Evolutionary conservation across 306 rosid species (phyloP), one percentile per base, ranked within the genome.

Genomic region (Glycyrrhiza uralensis): DNA sequence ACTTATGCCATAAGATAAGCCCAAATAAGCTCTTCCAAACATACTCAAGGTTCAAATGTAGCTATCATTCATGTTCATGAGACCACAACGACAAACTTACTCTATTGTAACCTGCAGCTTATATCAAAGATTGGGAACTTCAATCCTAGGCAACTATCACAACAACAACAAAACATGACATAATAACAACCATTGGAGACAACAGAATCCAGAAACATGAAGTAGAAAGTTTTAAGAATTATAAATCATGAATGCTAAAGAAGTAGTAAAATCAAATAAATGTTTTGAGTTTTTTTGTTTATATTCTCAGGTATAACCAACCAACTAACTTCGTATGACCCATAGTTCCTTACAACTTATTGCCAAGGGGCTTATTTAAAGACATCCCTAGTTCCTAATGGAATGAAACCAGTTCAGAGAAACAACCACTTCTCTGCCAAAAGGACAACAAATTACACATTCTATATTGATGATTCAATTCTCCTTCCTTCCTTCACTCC

Each of bases 351-450:
- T 84, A 76, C 84, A 86, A 82, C 67, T 82, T 84, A 84, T 84
- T 84, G 64, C 87, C 88, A 84, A 76, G 75, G 66, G 87, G 85
- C 85, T 87, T 93, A 88, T 87, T 90, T 83, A 84, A 85, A 84
- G 77, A 89, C 89, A 84, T 56, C 12, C 12, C 76, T 51, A 85
- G 70, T 72, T 83, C 78, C 72, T 69, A 84, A 50, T 19, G 54
- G 83, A 78, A 65, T 64, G 58, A 64, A 66, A 81, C 57, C 29
- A 68, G 10, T 44, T 46, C 36, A 71, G 56, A 69, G 70, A 52
- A 35, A 35, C 8, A 78, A 80, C 35, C 45, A 77, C 71, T 60
- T 63, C 71, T 74, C 79, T 67, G 7, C 76, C 85, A 82, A 63
- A 70, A 78, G 24, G 70, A 63, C 77, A 66, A 63, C 77, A 66